phyloP scores from a whole-genome alignment of 371 early-diverging fungal genomes.

The Blakeslea trispora region DNA sequence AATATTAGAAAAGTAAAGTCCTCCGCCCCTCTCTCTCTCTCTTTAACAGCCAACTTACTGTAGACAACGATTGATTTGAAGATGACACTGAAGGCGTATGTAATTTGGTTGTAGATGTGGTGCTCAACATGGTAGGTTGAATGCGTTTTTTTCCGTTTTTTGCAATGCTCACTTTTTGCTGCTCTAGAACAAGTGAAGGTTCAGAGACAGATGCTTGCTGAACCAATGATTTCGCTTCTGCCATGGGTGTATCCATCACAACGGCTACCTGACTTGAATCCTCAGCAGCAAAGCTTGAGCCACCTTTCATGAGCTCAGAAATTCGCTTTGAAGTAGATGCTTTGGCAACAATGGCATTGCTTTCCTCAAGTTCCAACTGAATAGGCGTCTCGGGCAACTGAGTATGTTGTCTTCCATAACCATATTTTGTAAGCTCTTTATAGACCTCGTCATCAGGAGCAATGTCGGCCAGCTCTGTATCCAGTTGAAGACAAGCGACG shows the following conservation, averaged over 20 bases:
- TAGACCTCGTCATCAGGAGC: conserved; percentile 63
- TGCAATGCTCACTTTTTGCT: conserved; percentile 68
- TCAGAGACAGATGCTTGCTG: conserved; percentile 2
- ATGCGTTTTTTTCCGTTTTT: conserved; percentile 83
- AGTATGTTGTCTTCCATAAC: conserved; percentile 63
- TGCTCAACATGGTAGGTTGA: conserved; percentile 65
- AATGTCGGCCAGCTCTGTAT: conserved; percentile 68
- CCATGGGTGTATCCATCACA: conserved; percentile 6
- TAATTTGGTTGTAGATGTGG: neutral
- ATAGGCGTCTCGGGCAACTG: conserved; percentile 62
- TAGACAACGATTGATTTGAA: too few species aligned
- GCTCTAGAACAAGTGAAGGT: conserved; percentile 9
- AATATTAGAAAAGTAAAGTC: neutral
- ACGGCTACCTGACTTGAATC: neutral
- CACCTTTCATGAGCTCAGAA: conserved; percentile 48
- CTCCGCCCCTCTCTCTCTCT: neutral
- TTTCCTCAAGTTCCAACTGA: conserved; percentile 73
- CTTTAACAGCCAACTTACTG: neutral
- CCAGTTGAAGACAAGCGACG: conserved; percentile 73
- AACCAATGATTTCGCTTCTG: conserved; percentile 8
- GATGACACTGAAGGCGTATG: neutral
- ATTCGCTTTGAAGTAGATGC: conserved; percentile 39
- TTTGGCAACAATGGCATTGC: conserved; percentile 45
- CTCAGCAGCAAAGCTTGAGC: conserved; percentile 9
- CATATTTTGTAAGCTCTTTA: conserved; percentile 68